Percentiles rank a stretch among this genome's conserved stretches.
These are phyloP conservation scores for Pleurotus djamor DNA, from an alignment of 768 basidiomycete genomes.

Conservation along the genomic window DNA sequence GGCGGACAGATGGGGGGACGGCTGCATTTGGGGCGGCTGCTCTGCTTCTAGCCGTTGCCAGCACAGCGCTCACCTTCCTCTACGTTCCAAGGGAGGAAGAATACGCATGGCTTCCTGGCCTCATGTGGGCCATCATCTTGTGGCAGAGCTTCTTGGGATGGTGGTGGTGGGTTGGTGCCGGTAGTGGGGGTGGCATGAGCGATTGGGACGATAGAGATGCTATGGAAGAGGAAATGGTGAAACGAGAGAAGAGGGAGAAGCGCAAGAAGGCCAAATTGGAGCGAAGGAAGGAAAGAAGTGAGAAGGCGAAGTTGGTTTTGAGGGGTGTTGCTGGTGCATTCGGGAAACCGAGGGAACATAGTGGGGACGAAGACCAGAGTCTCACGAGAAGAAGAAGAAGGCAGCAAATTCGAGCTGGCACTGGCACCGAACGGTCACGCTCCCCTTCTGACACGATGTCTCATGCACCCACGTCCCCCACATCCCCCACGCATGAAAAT, in stretches of 20 bases:
- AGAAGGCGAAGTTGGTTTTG: conserved; percentile 56
- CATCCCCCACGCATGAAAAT: background rate
- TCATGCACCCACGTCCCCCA: conserved; percentile 9
- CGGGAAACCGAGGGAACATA: conserved; percentile 13
- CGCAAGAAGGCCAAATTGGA: conserved; percentile 46
- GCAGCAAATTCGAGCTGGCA: background rate
- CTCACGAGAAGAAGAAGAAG: background rate
- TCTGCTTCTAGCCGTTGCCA: conserved; percentile 75
- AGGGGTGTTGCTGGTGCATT: conserved; percentile 56
- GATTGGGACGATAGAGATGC: conserved; percentile 46
- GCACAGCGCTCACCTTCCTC: conserved; percentile 84
- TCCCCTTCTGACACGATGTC: background rate
- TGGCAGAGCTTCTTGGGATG: conserved; percentile 98
- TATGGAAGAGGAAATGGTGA: conserved; percentile 60
- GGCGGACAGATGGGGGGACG: conserved; percentile 96
- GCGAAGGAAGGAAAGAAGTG: conserved; percentile 44
- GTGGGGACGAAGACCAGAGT: conserved; percentile 1
- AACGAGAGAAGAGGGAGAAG: conserved; percentile 52
- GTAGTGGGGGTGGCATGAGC: conserved; percentile 61
- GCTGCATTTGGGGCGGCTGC: conserved; percentile 90
- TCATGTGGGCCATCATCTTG: conserved; percentile 89
- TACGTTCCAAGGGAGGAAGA: conserved; percentile 84
- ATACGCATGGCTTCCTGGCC: conserved; percentile 87
- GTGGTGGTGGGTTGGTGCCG: conserved; percentile 99
- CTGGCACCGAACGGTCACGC: background rate